Conservation (phyloP, 2,329 filamentous ascomycete species). For the Metarhizium guizhouense region DNA sequence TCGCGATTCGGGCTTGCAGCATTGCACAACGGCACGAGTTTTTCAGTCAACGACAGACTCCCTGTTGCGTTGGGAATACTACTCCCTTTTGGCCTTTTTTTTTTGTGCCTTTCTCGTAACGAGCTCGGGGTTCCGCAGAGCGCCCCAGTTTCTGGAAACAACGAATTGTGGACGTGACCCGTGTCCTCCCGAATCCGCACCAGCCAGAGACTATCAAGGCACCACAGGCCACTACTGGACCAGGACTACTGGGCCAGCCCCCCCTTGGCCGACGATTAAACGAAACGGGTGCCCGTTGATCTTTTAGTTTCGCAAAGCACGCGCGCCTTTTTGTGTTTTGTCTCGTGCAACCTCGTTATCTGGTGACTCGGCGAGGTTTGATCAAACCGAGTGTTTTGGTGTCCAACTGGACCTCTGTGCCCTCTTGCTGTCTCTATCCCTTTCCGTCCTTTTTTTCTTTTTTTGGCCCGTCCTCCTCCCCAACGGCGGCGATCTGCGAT, state of each 20-base stretch:
- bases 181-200: slow-evolving; percentile 5
- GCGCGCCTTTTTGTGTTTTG: background rate
- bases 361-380: background rate
- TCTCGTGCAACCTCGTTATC: background rate
- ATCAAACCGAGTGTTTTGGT: background rate
- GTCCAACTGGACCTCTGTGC: background rate
- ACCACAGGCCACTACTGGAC: background rate
- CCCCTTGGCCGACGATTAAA: slow-evolving; percentile 1
- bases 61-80: background rate
- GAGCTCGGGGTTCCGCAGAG: background rate
- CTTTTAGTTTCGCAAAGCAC: background rate
- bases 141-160: background rate
- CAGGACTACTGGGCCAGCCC: background rate
- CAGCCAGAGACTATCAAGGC: background rate
- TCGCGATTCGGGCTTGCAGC: background rate
- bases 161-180: background rate
- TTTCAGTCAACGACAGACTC: background rate
- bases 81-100: background rate
- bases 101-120: background rate
- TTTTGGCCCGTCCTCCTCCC: background rate
- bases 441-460: background rate
- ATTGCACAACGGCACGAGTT: background rate
- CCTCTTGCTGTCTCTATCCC: background rate
- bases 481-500: background rate
- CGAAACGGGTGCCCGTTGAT: background rate